Base-by-base conservation (phyloP, 495 filamentous ascomycete species). In the Talaromyces trachyspermus region DNA sequence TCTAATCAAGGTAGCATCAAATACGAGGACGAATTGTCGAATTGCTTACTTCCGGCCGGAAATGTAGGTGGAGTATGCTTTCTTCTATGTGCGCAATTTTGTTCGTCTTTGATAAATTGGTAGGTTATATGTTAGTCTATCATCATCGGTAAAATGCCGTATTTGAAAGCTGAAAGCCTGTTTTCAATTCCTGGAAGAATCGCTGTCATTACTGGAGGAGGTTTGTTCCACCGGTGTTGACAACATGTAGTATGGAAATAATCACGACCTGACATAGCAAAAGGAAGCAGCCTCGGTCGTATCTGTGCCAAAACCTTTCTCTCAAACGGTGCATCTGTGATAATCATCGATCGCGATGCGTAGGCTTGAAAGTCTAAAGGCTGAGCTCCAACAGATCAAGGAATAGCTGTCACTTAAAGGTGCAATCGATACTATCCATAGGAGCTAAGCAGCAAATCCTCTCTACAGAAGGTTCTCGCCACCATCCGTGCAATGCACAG, bases 181-280 rank as follows among this genome's bases (percentile, higher is more conserved):
- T 89, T 94, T 68, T 89, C 84, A 9, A 71, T 92, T 37, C 85
- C 83, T 60, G 85, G 85, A 26, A 85, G 80, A 57, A 91, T 86
- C 7, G 88, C 86, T 24, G 85, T 92, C 49, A 79, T 94, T 14
- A 81, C 86, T 2, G 88, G 88, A 23, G 85, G 86, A 17, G 86
- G 76, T 19, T 9, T 15, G 36, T 32, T 10, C 29, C n/a, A 30
- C 6, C 27, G 12, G 12, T 30, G 12, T 30, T 30, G 27, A 12
- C 27, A 6, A 6, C 27, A 6, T 30, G 6, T 30, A 12, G 6
- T 30, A 30, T 6, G 12, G 6, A 30, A 6, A 30, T 30, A 30
- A 6, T 30, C 27, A 30, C 6, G 12, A 12, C 27, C 27, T 30
- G 6, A 6, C 12, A 30, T n/a, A n/a, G n/a, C n/a, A n/a, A n/a